Percentiles rank a stretch among this genome's conserved stretches.
These are phyloP conservation scores for Extremus antarcticus DNA, from an alignment of 495 filamentous ascomycete species.

Conservation along the genomic window DNA sequence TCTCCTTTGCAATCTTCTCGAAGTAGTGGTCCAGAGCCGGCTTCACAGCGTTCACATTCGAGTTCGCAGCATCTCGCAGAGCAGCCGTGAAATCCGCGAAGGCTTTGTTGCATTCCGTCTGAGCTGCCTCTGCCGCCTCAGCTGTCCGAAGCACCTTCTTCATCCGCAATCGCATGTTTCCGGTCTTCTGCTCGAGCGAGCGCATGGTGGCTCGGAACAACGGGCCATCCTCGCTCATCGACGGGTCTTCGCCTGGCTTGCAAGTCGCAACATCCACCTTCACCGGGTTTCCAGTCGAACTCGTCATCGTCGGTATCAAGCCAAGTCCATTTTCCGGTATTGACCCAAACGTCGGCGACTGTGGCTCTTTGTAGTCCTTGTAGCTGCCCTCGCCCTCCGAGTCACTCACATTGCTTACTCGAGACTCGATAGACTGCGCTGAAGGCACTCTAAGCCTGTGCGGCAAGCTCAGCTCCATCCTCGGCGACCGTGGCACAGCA, in stretches of 20 bases:
- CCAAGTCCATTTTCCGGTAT: conserved; percentile 35
- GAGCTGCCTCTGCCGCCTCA: conserved; percentile 71
- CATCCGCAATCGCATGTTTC: conserved; percentile 84
- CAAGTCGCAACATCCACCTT: conserved; percentile 83
- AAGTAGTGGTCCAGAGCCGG: conserved; percentile 97
- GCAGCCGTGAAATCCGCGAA: conserved; percentile 75
- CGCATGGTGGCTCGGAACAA: conserved; percentile 97
- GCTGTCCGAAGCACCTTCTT: conserved; percentile 91
- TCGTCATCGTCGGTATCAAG: conserved; percentile 28
- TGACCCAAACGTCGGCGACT: conserved; percentile 51
- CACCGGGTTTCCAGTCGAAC: conserved; percentile 45
- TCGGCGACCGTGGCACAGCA: conserved; percentile 39
- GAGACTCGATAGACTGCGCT: conserved; percentile 66
- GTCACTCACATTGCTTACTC: conserved; percentile 47
- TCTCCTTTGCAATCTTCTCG: conserved; percentile 88
- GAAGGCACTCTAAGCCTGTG: conserved; percentile 72
- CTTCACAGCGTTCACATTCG: conserved; percentile 89
- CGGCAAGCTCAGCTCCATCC: conserved; percentile 59
- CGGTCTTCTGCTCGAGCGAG: conserved; percentile 88
- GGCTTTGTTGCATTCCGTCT: conserved; percentile 73
- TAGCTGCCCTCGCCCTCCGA: conserved; percentile 35
- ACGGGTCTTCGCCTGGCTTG: conserved; percentile 77
- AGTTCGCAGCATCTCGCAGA: conserved; percentile 73
- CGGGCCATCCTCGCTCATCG: conserved; percentile 80
- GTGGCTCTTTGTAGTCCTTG: conserved; percentile 47